Base-by-base conservation (phyloP, 2,329 filamentous ascomycete genomes). In the Trichoderma pleuroti region DNA sequence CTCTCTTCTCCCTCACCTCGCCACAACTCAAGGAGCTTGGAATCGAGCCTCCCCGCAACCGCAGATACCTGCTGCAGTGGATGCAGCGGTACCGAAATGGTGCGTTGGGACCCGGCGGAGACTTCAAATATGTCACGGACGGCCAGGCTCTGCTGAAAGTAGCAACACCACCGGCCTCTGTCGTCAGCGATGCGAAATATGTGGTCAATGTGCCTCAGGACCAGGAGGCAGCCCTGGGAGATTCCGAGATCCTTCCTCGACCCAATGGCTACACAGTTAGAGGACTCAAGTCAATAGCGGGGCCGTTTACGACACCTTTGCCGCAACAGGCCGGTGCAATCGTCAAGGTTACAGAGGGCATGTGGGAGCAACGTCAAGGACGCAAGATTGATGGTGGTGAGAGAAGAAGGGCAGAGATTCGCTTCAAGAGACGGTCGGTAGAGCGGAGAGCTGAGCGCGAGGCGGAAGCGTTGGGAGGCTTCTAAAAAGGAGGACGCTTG, bases 361-460 rank as follows among this genome's bases (percentile, higher is more conserved):
- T 98, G 85, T 98, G 95, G 96, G 95, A 98, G 84, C 86, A 94
- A 77, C 91, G 87, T 79, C 87, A 91, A 76, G 95, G 96, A 32
- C 89, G 90, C 77, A 98, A 98, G 90, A 91, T 99, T 75, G 94
- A 98, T 82, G 96, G 96, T 78, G 96, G 96, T 86, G 96, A 99
- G 86, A 90, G 96, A 80, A 89, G 96, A 81, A 90, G 88, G 80
- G 92, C 92, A 18, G 91, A 97, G 83, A 90, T 98, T 66, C 87
- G 93, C 76, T 93, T 94, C 76, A 97, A 97, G 90, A 91, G 90
- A 83, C 88, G 91, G 74, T 90, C 92, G 65, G 90, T 90, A 42
- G 92, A 94, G 83, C 90, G 93, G 75, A 92, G 91, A 81, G 93
- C 93, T 74, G 86, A 86, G 77, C 85, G 84, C 68, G 84, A 86